Evolutionary conservation across 306 rosid species (phyloP), one percentile per base, ranked within the genome.

Genomic region (Cicer pinnatifidum): DNA sequence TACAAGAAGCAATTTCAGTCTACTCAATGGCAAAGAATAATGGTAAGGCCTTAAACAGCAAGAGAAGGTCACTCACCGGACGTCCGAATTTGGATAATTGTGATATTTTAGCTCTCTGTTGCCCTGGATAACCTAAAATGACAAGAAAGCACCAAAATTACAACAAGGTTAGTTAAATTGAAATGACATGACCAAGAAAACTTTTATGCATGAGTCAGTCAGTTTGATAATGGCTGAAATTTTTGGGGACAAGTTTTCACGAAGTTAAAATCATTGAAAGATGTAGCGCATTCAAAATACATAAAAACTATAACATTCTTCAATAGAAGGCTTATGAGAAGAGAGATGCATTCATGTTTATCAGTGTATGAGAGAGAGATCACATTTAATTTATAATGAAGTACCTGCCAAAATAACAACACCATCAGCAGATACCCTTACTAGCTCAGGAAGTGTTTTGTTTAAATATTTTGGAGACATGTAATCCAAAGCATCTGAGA

Each of bases 31-130:
- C 35, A 28, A 28, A 28, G 35, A 28, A 5, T 28, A 28, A 28
- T 28, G 5, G 35, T 3, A 28, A 28, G 35, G 35, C 5, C 35
- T 28, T 28, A 28, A 3, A 28, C 38, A 38, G 17, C 47, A 7
- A 39, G 40, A 68, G 48, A 38, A 16, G 68, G 75, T 11, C 44
- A 86, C 98, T 93, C 76, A 93, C 98, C 17, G 97, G 98, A 16
- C 98, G 96, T 72, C 97, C 98, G 53, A 93, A 93, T 84, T 90
- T 93, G 9, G 98, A 83, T 43, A 87, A 74, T 77, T 93, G 90
- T 10, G 91, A 79, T 61, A 82, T 76, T 85, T 87, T 92, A 72
- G 95, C 97, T 80, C 86, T 90, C 76, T 67, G 90, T 70, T 89
- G 93, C 57, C 93, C 96, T 8, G 97, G 97, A 79, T 67, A 85